A percentile compares a stretch with the other conserved stretches of the same genome.
phyloP scores from a whole-genome alignment of 768 basidiomycete species.

The Boletus reticulatus region DNA sequence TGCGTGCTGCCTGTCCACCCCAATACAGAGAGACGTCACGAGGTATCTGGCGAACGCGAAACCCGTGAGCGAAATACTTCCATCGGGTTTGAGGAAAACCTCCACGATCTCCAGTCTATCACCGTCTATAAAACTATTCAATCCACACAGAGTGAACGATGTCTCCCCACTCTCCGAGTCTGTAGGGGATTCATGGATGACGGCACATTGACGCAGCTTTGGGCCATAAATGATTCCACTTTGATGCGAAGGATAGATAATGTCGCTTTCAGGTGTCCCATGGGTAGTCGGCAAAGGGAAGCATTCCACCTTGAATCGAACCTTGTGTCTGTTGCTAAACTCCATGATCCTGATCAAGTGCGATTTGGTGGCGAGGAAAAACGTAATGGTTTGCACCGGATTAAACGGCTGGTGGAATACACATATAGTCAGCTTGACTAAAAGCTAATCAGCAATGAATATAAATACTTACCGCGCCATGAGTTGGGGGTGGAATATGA shows the following conservation, averaged over 20 bases:
- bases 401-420: neutral
- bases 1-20: neutral
- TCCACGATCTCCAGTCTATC: neutral
- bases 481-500: neutral
- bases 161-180: neutral
- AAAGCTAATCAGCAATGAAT: neutral
- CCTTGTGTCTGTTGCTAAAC: neutral
- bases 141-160: constrained; percentile 1
- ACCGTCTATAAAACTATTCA: neutral
- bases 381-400: neutral
- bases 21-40: constrained; percentile 2
- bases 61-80: neutral
- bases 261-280: neutral
- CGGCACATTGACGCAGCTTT: neutral
- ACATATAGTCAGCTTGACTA: neutral
- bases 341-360: constrained; percentile 4
- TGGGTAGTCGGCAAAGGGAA: constrained; percentile 1
- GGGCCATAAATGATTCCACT: neutral
- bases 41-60: neutral
- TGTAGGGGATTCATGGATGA: constrained; percentile 1
- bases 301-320: constrained; percentile 6
- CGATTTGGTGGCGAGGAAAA: constrained; percentile 5
- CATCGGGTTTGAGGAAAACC: constrained; percentile 7
- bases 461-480: neutral
- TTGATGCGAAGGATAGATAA: constrained; percentile 1